Evolutionary conservation across 768 basidiomycete genomes (phyloP), one percentile per base, ranked within the genome.

Genomic region (Zangia roseola): DNA sequence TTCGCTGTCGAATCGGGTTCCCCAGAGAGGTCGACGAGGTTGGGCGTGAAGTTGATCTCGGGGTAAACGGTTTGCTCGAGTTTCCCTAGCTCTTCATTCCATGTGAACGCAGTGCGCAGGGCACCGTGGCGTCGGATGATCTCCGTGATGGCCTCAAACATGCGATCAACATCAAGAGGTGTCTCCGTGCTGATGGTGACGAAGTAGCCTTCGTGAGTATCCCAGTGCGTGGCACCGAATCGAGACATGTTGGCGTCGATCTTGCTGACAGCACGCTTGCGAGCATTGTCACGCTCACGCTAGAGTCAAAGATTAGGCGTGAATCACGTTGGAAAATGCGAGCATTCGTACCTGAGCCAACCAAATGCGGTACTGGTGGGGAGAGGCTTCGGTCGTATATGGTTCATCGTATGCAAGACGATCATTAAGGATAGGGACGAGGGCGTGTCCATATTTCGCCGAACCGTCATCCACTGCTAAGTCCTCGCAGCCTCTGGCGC

Each of bases 181-280:
- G 55, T 63, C 38, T 67, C 62, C 16, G 63, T 46, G 20, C 37
- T 21, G 33, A 61, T 20, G 10, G 46, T 57, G 31, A 57, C 47
- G 7, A 61, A 53, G 47, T 54, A 57, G 26, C 64, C 60, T 40
- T 66, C 64, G 16, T 66, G 64, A 4, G 64, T 64, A 34, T 64
- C 64, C 62, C 65, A 67, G 12, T 66, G 64, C 20, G 64, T 67
- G 19, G 65, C 65, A n/a, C 65, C 62, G 17, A 62, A 62, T 34
- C 65, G 65, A 38, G 62, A 60, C 65, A 68, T 67, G 24, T 42
- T 64, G 25, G 59, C 49, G 14, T 65, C 61, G n/a, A 67, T 65
- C 45, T 63, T 62, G 40, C 52, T 64, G 16, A 58, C 56, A 10
- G 56, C 37, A 21, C 65, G 63, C 43, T 59, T 65, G 34, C 63